These are phyloP conservation scores for Clarkia xantiana DNA, from an alignment of 345 rosid species.

Conservation along the genomic window DNA sequence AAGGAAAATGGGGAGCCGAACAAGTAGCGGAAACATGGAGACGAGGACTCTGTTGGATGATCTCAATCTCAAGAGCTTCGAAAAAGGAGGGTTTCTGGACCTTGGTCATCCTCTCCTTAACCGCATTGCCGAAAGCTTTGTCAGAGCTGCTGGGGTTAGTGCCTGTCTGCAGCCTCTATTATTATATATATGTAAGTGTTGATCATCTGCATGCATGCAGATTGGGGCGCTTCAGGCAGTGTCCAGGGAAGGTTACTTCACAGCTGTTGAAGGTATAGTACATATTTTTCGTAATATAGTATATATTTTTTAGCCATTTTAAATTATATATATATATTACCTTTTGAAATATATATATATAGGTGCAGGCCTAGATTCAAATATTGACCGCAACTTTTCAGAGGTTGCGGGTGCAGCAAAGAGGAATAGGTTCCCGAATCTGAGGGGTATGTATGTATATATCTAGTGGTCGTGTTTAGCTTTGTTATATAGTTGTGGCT, in stretches of 20 bases:
- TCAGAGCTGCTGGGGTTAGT: slow-evolving; percentile 66
- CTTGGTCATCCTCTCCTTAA: slow-evolving; percentile 95
- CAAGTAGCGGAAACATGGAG: slow-evolving; percentile 19
- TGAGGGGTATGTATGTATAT: slow-evolving; percentile 28
- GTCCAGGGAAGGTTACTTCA: slow-evolving; percentile 59
- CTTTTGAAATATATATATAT: not conserved
- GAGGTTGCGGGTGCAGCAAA: slow-evolving; percentile 21
- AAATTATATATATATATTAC: not conserved
- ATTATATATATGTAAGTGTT: not conserved
- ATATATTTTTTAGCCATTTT: too few relatives aligned
- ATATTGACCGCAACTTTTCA: slow-evolving; percentile 11
- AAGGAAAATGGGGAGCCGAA: slow-evolving; percentile 7
- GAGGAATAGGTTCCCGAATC: slow-evolving; percentile 45
- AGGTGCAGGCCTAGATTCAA: slow-evolving; percentile 46
- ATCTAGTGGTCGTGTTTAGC: not conserved
- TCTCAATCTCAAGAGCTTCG: slow-evolving; percentile 35
- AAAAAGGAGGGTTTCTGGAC: slow-evolving; percentile 50
- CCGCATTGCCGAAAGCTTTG: slow-evolving; percentile 74
- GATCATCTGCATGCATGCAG: slow-evolving; percentile 13
- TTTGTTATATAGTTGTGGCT: too few relatives aligned
- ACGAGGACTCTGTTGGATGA: slow-evolving; percentile 35
- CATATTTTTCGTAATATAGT: too few relatives aligned
- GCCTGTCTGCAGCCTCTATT: not conserved
- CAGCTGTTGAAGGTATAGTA: slow-evolving; percentile 41
- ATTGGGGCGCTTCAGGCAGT: slow-evolving; percentile 83